phyloP scores from a whole-genome alignment of 768 basidiomycete species.

The Hemileccinum rubropunctum region DNA sequence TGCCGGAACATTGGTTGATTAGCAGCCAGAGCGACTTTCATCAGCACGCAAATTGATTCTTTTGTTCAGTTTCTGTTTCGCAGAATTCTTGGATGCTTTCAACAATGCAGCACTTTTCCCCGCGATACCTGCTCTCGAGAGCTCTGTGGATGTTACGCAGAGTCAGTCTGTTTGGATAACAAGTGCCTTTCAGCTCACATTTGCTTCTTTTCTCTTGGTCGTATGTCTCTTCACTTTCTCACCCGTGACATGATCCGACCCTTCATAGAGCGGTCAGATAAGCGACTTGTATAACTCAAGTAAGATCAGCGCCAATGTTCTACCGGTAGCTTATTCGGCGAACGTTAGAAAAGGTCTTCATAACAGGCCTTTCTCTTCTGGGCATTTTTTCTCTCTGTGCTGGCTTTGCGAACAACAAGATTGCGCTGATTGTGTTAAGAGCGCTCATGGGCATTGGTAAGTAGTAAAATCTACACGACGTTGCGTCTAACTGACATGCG shows the following conservation, averaged over 20 bases:
- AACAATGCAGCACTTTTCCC: slow-evolving; percentile 39
- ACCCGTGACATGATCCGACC: slow-evolving; percentile 5
- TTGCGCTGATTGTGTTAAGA: slow-evolving; percentile 48
- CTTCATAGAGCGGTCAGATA: slow-evolving; percentile 20
- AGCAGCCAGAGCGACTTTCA: slow-evolving; percentile 13
- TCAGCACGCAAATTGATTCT: slow-evolving; percentile 27
- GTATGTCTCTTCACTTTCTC: slow-evolving; percentile 3
- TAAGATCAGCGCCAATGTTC: slow-evolving; percentile 19
- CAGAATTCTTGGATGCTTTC: slow-evolving; percentile 44
- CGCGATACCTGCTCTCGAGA: slow-evolving; percentile 29
- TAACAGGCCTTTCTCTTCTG: slow-evolving; percentile 38
- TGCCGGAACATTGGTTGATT: not conserved
- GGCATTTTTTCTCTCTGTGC: slow-evolving; percentile 43
- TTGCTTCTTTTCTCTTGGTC: slow-evolving; percentile 37
- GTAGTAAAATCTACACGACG: not conserved
- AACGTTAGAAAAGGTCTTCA: slow-evolving; percentile 40
- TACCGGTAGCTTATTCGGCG: slow-evolving; percentile 29
- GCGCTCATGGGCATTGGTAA: slow-evolving; percentile 48
- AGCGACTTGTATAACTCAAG: slow-evolving; percentile 30
- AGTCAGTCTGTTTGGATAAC: slow-evolving; percentile 39
- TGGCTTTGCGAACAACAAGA: slow-evolving; percentile 45
- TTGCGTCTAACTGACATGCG: slow-evolving; percentile 1
- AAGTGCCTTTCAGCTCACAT: slow-evolving; percentile 46
- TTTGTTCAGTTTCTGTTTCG: slow-evolving; percentile 37
- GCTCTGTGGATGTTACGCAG: slow-evolving; percentile 20